These are phyloP conservation scores for Tolypocladium ophioglossoides DNA, from an alignment of 2,329 filamentous ascomycete species.

Conservation along the genomic window DNA sequence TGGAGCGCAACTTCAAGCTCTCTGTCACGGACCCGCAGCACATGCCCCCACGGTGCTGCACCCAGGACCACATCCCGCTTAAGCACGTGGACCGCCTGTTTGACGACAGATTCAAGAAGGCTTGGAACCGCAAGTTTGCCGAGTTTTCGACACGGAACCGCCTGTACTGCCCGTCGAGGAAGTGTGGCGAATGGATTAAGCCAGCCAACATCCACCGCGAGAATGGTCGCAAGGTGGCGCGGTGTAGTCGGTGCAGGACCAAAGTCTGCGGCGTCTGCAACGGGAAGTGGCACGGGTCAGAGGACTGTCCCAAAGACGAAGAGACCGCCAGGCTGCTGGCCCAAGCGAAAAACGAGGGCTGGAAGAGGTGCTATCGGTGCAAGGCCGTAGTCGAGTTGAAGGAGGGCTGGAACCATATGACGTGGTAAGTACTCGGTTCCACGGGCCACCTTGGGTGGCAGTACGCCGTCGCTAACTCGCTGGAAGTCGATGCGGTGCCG, in stretches of 20 bases:
- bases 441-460: not conserved
- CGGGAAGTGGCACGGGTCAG: constrained; percentile 58
- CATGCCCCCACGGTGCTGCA: constrained; percentile 82
- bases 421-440: constrained; percentile 47
- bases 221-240: constrained; percentile 53
- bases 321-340: constrained; percentile 53
- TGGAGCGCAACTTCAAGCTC: constrained; percentile 63
- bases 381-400: constrained; percentile 64
- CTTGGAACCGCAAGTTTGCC: constrained; percentile 71
- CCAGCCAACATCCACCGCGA: constrained; percentile 54
- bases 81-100: constrained; percentile 70
- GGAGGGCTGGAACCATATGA: constrained; percentile 83
- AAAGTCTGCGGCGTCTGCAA: constrained; percentile 69
- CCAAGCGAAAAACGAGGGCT: constrained; percentile 56
- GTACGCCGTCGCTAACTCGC: too few species aligned
- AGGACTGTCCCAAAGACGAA: constrained; percentile 62
- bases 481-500: constrained; percentile 59
- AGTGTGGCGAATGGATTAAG: constrained; percentile 73
- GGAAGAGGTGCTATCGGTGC: constrained; percentile 69
- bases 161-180: constrained; percentile 63
- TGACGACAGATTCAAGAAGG: constrained; percentile 60
- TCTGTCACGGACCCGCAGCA: constrained; percentile 67
- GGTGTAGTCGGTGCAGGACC: constrained; percentile 60
- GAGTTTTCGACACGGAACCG: constrained; percentile 66
- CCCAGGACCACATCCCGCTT: constrained; percentile 58